Evolutionary conservation across 306 rosid genomes (phyloP).

Genomic region (Dalbergia cochinchinensis): DNA sequence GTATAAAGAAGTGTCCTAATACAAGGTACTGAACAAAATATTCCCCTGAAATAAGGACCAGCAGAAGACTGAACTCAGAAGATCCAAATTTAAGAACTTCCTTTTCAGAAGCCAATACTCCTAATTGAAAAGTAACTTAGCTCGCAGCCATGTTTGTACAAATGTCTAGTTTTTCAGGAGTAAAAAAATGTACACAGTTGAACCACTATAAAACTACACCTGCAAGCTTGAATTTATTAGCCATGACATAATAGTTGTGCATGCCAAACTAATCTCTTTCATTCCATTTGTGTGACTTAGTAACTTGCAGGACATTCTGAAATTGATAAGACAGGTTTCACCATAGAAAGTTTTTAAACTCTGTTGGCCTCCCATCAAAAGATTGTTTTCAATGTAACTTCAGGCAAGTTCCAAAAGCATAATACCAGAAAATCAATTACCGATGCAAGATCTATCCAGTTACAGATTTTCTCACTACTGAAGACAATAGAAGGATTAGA

Average conservation of each 20-base stretch:
- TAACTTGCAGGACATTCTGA: neutral
- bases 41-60: neutral
- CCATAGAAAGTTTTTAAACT: neutral
- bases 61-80: neutral
- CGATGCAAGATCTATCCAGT: neutral
- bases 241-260: neutral
- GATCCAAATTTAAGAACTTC: neutral
- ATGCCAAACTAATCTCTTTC: neutral
- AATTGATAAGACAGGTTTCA: neutral
- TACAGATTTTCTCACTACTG: neutral
- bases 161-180: neutral
- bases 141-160: neutral
- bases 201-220: neutral
- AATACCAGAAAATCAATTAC: constrained; percentile 9
- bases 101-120: neutral
- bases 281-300: neutral
- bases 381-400: neutral
- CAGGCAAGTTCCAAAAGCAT: neutral
- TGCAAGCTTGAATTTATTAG: neutral
- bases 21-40: neutral
- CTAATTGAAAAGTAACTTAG: neutral
- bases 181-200: neutral
- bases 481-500: neutral
- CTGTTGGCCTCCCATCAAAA: neutral
- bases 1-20: neutral